These are phyloP conservation scores for Akanthomyces lecanii DNA, from an alignment of 2,329 filamentous ascomycete genomes.

Conservation along the genomic window DNA sequence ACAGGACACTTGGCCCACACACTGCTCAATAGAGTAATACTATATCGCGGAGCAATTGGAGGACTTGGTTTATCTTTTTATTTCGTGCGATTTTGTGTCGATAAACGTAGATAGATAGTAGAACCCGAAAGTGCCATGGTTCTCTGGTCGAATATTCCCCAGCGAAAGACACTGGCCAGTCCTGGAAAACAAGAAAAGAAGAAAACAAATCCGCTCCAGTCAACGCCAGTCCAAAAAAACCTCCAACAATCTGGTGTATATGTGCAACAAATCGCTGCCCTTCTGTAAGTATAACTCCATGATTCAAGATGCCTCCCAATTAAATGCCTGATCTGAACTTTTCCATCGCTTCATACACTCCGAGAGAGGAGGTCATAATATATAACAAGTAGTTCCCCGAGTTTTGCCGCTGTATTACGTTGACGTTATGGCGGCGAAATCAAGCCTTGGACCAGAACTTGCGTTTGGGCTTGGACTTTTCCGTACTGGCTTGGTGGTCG, in stretches of 20 bases:
- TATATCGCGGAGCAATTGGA: background rate
- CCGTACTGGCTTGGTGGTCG: constrained; percentile 18
- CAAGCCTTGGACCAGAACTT: constrained; percentile 26
- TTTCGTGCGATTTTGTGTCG: too few relatives aligned
- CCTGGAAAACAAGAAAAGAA: too few relatives aligned
- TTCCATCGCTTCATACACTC: background rate
- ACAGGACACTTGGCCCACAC: background rate
- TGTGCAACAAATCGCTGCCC: background rate
- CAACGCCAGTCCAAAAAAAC: background rate
- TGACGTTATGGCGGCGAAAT: background rate
- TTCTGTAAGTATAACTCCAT: background rate
- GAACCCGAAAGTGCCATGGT: too few relatives aligned
- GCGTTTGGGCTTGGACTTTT: constrained; percentile 24
- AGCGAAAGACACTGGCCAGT: too few relatives aligned
- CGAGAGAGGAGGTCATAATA: background rate
- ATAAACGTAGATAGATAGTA: too few relatives aligned
- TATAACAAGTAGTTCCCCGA: background rate
- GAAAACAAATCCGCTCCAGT: background rate
- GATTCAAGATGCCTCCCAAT: background rate
- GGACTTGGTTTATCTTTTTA: too few relatives aligned
- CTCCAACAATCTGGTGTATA: background rate
- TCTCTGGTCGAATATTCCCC: too few relatives aligned
- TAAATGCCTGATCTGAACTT: background rate
- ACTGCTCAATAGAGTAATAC: background rate
- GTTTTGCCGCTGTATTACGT: background rate